phyloP scores from a whole-genome alignment of 2,329 filamentous ascomycete genomes.

The Dendryphion nanum region DNA sequence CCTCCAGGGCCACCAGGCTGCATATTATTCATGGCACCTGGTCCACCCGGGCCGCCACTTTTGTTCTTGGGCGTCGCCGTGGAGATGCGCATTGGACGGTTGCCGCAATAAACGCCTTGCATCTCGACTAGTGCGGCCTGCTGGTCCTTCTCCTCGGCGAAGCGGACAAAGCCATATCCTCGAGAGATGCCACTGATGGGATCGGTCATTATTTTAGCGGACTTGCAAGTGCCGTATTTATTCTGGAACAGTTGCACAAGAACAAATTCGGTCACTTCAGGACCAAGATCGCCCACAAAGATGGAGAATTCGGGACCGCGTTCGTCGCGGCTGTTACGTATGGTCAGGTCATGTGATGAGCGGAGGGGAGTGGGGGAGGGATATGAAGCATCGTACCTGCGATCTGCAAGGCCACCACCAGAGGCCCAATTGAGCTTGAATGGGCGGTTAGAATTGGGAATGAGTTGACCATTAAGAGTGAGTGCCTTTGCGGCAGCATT shows the following conservation, averaged over 20 bases:
- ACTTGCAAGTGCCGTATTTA: slow-evolving; percentile 96
- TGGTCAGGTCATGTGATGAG: slow-evolving; percentile 5
- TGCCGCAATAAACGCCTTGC: slow-evolving; percentile 99
- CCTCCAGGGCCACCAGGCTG: slow-evolving; percentile 43
- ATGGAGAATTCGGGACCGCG: slow-evolving; percentile 95
- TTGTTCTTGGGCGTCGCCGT: slow-evolving; percentile 97
- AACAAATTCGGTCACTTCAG: slow-evolving; percentile 98
- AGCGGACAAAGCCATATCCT: slow-evolving; percentile 96
- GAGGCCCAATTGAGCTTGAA: slow-evolving; percentile 99
- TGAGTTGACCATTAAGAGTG: slow-evolving; percentile 80
- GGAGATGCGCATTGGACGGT: slow-evolving; percentile 96
- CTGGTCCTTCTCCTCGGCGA: slow-evolving; percentile 92
- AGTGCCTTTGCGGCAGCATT: slow-evolving; percentile 90
- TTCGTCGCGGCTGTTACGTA: slow-evolving; percentile 67
- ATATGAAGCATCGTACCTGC: slow-evolving; percentile 61
- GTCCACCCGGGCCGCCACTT: slow-evolving; percentile 54
- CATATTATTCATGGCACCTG: slow-evolving; percentile 56
- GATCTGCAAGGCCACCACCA: slow-evolving; percentile 90
- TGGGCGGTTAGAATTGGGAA: slow-evolving; percentile 89
- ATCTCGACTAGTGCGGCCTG: slow-evolving; percentile 95
- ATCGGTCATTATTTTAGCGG: slow-evolving; percentile 99
- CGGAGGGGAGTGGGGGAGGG: background rate
- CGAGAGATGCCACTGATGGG: slow-evolving; percentile 96
- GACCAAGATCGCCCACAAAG: slow-evolving; percentile 95
- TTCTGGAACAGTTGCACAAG: slow-evolving; percentile 95